A percentile compares a stretch with the other conserved stretches of the same genome.
phyloP scores from a whole-genome alignment of 169 alveolate genomes.

The Plasmodium inui region DNA sequence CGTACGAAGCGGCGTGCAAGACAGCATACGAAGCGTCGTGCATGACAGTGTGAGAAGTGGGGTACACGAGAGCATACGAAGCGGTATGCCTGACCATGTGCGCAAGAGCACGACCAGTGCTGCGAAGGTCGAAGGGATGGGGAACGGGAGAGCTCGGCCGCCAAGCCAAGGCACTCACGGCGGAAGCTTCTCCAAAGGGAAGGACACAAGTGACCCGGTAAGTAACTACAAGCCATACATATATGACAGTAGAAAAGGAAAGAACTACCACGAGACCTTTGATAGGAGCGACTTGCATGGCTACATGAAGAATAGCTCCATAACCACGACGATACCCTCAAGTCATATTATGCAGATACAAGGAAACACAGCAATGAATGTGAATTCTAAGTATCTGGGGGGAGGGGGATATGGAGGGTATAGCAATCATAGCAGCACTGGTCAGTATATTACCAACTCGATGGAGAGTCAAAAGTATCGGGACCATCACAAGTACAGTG shows the following conservation, averaged over 20 bases:
- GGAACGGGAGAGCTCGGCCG: slow-evolving; percentile 1
- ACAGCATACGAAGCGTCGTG: background rate
- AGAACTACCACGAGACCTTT: slow-evolving; percentile 12
- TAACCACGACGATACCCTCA: slow-evolving; percentile 1
- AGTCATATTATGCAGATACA: slow-evolving; percentile 18
- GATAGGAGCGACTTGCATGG: slow-evolving; percentile 18
- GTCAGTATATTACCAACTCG: slow-evolving; percentile 6
- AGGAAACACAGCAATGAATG: slow-evolving; percentile 1
- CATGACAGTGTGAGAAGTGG: background rate
- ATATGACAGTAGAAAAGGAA: slow-evolving; percentile 12
- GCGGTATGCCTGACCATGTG: background rate
- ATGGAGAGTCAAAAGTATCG: slow-evolving; percentile 17
- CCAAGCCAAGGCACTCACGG: slow-evolving; percentile 19
- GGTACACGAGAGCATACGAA: background rate
- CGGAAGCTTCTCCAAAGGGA: slow-evolving; percentile 21
- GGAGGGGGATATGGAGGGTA: background rate
- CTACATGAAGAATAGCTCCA: slow-evolving; percentile 22
- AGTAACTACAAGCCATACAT: slow-evolving; percentile 24
- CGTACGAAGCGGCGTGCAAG: background rate
- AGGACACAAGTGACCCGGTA: slow-evolving; percentile 26
- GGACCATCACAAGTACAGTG: slow-evolving; percentile 1
- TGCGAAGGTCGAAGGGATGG: background rate
- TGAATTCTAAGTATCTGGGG: slow-evolving; percentile 8
- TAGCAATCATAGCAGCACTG: background rate
- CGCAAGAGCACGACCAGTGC: background rate